Evolutionary conservation across 2,329 filamentous ascomycete species (phyloP).

Genomic region (Alternaria sp.): DNA sequence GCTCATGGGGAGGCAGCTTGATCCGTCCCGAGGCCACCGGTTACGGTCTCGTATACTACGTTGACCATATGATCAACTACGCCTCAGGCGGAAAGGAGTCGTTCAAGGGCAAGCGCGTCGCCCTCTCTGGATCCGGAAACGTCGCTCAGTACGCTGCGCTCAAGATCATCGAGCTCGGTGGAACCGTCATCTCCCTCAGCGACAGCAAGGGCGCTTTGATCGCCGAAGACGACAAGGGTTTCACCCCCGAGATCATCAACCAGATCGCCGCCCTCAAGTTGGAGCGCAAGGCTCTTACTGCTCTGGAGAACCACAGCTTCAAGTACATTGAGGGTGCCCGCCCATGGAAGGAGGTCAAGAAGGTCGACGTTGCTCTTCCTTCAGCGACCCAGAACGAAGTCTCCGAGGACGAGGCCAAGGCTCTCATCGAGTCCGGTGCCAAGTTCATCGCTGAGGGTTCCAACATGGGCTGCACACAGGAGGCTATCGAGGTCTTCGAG

Average conservation of each 20-base stretch:
- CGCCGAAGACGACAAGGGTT: constrained; percentile 70
- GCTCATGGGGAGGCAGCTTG: constrained; percentile 88
- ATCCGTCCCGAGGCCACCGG: constrained; percentile 97
- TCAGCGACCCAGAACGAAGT: constrained; percentile 98
- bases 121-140: constrained; percentile 96
- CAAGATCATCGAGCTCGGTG: constrained; percentile 95
- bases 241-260: constrained; percentile 80
- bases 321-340: constrained; percentile 86
- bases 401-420: constrained; percentile 85
- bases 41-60: constrained; percentile 86
- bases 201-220: constrained; percentile 88
- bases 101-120: constrained; percentile 90
- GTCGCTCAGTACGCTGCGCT: constrained; percentile 97
- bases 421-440: constrained; percentile 75
- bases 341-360: constrained; percentile 89
- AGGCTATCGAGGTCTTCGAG: constrained; percentile 94
- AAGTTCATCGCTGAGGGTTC: constrained; percentile 93
- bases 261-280: constrained; percentile 86
- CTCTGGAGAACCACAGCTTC: constrained; percentile 73
- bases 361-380: constrained; percentile 89
- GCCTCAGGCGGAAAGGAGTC: constrained; percentile 77
- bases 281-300: constrained; percentile 79
- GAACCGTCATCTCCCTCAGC: constrained; percentile 88
- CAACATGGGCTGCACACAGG: constrained; percentile 99
- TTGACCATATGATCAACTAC: constrained; percentile 69